Base-by-base conservation (phyloP, 1,139 yeast species). In the Geotrichum bryndzae region DNA sequence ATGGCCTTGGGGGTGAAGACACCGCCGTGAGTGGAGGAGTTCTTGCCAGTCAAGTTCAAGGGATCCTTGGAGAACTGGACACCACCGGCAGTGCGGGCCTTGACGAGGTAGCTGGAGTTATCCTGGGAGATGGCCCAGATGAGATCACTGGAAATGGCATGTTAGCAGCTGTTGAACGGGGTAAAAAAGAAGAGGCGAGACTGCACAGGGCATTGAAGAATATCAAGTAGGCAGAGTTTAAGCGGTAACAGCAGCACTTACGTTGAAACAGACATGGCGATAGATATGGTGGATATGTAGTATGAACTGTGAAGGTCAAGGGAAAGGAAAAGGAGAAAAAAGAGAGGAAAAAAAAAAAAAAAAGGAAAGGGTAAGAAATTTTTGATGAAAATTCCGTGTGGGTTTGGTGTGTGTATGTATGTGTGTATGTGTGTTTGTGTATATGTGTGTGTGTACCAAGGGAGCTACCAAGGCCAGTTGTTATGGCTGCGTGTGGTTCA, bases 111-210 rank as follows among this genome's bases (percentile, higher is more conserved):
- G 66, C 78, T 69, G 64, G 79, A 73, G 77, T 80, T 75, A 68
- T 74, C 70, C 68, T 80, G 79, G 76, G 82, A 76, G 61, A 80
- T 70, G 69, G 78, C 79, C 84, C 84, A 80, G 76, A 80, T 71
- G 65, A 80, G 77, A 70, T 80, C 84, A 76, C 78, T 73, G 62
- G 10, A 61, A 63, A 53, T 59, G 52, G 15, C 58, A 50, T 57
- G 66, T 64, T 63, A 60, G 65, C 52, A 31, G 23, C 27, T 50
- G 31, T 25, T 13, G 31, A 22, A 7, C n/a, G 8, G 8, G 22
- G 3, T 2, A 7, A 22, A 15, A 50, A 50, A 50, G 15, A 50
- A 22, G 11, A 18, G 6, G 18, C 6, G 18, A 22, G 5, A 22
- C 5, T 27, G 15, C 27, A 50, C 15, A 50, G 22, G 15, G 11